These are phyloP conservation scores for Golubevia sp. DNA, from an alignment of 1,284 basidiomycete genomes.

Conservation along the genomic window DNA sequence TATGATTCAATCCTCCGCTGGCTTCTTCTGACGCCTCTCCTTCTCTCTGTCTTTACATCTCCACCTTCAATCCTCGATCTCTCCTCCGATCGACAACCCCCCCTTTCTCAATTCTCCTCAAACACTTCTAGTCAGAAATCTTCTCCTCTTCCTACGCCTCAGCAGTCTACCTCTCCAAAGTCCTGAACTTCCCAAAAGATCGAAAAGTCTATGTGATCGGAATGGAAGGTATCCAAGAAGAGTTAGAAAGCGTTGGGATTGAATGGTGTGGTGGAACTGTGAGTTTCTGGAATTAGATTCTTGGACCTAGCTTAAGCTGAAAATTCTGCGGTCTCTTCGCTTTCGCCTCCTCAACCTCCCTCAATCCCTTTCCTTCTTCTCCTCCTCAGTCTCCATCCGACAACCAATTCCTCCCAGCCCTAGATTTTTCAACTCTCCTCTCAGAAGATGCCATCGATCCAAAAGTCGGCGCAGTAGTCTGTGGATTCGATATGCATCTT, in stretches of 20 bases:
- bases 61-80: not conserved
- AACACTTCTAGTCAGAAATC: constrained; percentile 76
- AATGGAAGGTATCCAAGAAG: constrained; percentile 88
- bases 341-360: not conserved
- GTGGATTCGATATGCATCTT: constrained; percentile 68
- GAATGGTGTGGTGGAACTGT: constrained; percentile 83
- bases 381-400: constrained; percentile 68
- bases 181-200: constrained; percentile 83
- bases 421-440: constrained; percentile 71
- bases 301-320: not conserved
- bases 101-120: not conserved
- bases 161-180: constrained; percentile 87
- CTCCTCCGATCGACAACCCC: not conserved
- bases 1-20: too few species aligned
- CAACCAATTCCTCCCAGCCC: constrained; percentile 74
- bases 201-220: constrained; percentile 97
- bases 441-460: constrained; percentile 69
- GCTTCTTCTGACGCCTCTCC: too few species aligned
- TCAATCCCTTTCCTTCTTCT: not conserved
- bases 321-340: not conserved
- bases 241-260: constrained; percentile 82
- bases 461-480: constrained; percentile 83
- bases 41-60: not conserved
- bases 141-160: constrained; percentile 93
- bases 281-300: constrained; percentile 58